phyloP scores from a whole-genome alignment of 148 eudicot genomes.

The Rhododendron molle region DNA sequence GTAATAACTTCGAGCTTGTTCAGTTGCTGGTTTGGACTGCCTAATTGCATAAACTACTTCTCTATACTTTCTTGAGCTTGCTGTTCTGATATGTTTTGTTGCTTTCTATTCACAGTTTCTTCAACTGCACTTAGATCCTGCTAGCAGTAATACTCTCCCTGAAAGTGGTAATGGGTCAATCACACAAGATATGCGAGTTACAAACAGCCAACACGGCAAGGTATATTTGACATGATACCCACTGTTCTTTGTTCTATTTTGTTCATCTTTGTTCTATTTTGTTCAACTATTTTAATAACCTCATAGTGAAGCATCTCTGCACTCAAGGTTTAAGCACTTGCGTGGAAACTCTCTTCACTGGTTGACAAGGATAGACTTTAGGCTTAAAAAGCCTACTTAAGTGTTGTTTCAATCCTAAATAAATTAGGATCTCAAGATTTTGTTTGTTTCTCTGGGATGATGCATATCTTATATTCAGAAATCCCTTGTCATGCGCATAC shows the following conservation, averaged over 20 bases:
- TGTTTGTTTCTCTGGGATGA: background rate
- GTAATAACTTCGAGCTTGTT: background rate
- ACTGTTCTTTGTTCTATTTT: background rate
- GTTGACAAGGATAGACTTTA: background rate
- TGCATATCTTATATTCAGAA: slow-evolving; percentile 41
- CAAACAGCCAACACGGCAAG: slow-evolving; percentile 96
- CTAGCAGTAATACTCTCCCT: slow-evolving; percentile 71
- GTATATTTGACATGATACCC: slow-evolving; percentile 24
- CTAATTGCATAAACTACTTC: background rate
- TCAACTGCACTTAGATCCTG: slow-evolving; percentile 90
- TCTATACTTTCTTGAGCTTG: background rate
- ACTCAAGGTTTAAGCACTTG: background rate
- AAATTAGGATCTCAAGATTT: background rate
- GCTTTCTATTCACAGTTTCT: slow-evolving; percentile 58
- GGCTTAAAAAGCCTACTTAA: background rate
- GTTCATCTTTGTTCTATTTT: background rate
- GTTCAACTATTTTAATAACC: background rate
- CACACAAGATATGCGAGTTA: slow-evolving; percentile 65
- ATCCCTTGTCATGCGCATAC: slow-evolving; percentile 87
- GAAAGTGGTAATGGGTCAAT: slow-evolving; percentile 67
- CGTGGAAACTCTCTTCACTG: background rate
- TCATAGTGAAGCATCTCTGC: background rate
- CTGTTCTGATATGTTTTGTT: slow-evolving; percentile 12
- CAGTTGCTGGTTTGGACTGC: background rate
- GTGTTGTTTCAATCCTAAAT: background rate